A percentile compares a stretch with the other conserved stretches of the same genome.
phyloP scores from a whole-genome alignment of 768 basidiomycete genomes.

The Dendrothele bispora region DNA sequence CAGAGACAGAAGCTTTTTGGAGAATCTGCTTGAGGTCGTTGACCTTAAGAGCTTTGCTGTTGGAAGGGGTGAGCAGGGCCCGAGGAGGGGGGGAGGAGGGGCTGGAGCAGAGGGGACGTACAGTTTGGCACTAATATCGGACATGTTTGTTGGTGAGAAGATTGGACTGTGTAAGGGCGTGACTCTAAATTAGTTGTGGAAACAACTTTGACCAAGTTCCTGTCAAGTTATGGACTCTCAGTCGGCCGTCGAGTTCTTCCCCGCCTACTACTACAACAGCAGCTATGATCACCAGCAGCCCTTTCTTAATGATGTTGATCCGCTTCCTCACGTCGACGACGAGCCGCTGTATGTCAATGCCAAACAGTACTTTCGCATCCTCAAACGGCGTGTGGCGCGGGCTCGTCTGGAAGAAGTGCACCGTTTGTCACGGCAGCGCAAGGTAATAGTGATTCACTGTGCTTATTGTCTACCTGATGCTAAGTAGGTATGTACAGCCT shows the following conservation, averaged over 20 bases:
- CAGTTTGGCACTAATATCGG: no score
- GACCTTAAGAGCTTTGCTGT: conserved; percentile 69
- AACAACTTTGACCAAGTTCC: conserved; percentile 53
- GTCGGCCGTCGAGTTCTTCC: conserved; percentile 52
- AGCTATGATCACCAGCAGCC: conserved; percentile 17
- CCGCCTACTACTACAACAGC: conserved; percentile 20
- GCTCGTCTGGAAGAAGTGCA: conserved; percentile 94
- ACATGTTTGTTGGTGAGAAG: conserved; percentile 26
- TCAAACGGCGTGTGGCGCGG: conserved; percentile 90
- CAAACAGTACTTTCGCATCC: conserved; percentile 98
- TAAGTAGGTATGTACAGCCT: conserved; percentile 51
- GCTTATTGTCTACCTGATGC: conserved; percentile 3
- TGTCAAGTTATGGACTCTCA: conserved; percentile 65
- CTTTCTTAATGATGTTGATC: conserved; percentile 19
- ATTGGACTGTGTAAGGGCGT: no score
- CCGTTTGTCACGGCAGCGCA: conserved; percentile 87
- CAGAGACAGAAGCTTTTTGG: conserved; percentile 44
- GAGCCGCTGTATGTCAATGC: conserved; percentile 99
- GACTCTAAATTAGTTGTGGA: conserved; percentile 3
- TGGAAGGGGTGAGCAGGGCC: no score
- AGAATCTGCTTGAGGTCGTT: conserved; percentile 68
- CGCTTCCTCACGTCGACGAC: conserved; percentile 65
- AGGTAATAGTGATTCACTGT: conserved; percentile 48
- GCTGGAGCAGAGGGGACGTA: no score
- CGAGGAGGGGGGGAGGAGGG: no score